Evolutionary conservation across 495 filamentous ascomycete genomes (phyloP).

Genomic region (Talaromyces trachyspermus): DNA sequence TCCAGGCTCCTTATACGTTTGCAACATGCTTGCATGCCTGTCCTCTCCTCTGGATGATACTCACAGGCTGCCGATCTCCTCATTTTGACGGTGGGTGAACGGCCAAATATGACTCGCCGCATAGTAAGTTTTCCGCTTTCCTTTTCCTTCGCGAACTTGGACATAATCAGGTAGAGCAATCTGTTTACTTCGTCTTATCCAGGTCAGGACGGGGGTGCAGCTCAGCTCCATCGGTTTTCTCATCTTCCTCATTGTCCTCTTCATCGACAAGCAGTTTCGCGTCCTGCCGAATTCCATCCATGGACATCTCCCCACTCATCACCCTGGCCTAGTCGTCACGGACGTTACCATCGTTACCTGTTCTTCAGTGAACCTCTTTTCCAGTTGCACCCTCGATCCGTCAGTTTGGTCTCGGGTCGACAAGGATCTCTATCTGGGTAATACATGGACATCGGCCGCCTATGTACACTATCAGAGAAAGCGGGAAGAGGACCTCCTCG

Average conservation of each 20-base stretch:
- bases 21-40: not conserved
- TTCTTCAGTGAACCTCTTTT: constrained; percentile 65
- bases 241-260: constrained; percentile 60
- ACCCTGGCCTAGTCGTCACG: constrained; percentile 73
- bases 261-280: constrained; percentile 74
- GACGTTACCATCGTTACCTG: constrained; percentile 82
- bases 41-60: not conserved
- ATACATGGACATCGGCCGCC: constrained; percentile 65
- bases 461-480: constrained; percentile 81
- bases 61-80: not conserved
- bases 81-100: not conserved
- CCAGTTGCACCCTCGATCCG: constrained; percentile 70
- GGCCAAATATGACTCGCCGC: constrained; percentile 37
- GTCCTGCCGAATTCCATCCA: constrained; percentile 78
- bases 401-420: constrained; percentile 75
- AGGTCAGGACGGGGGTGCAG: constrained; percentile 79
- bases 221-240: constrained; percentile 58
- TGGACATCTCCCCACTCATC: constrained; percentile 73
- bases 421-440: constrained; percentile 82
- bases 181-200: constrained; percentile 1
- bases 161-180: not conserved
- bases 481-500: constrained; percentile 74
- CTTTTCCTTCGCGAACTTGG: constrained; percentile 2
- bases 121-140: constrained; percentile 24
- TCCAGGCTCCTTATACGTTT: too few species aligned